Conservation (phyloP, 805 yeast species). For the Torulaspora quercuum region DNA sequence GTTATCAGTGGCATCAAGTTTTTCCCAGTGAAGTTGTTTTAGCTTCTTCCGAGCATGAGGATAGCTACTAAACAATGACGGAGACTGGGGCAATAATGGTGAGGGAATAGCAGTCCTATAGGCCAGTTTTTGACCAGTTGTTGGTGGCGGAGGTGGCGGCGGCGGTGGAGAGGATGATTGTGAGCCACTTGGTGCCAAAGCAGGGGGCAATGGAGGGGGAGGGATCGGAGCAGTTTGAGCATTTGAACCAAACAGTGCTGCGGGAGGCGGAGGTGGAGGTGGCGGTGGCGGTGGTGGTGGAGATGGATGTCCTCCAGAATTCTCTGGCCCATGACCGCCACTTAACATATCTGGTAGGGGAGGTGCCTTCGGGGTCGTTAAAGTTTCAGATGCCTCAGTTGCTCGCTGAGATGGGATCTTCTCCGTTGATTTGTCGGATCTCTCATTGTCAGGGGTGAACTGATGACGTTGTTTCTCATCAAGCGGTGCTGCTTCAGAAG, state of each 20-base stretch:
- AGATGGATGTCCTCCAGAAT: too few relatives aligned
- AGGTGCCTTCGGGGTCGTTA: slow-evolving; percentile 27
- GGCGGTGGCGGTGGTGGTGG: slow-evolving; percentile 26
- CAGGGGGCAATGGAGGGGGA: slow-evolving; percentile 39
- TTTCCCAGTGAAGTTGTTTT: slow-evolving; percentile 97
- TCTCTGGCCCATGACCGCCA: too few relatives aligned
- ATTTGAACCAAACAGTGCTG: slow-evolving; percentile 10
- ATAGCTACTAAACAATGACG: slow-evolving; percentile 43
- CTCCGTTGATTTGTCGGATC: too few relatives aligned
- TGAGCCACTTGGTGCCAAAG: slow-evolving; percentile 17
- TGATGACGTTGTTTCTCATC: too few relatives aligned
- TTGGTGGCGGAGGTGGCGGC: slow-evolving; percentile 38
- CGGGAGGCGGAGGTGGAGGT: slow-evolving; percentile 27
- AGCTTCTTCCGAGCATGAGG: slow-evolving; percentile 73
- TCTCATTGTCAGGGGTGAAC: too few relatives aligned
- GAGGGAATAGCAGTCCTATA: slow-evolving; percentile 27
- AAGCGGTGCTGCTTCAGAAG: too few relatives aligned
- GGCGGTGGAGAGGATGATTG: slow-evolving; percentile 25
- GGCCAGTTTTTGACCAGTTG: slow-evolving; percentile 5
- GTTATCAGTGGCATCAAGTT: slow-evolving; percentile 73
- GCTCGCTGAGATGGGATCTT: too few relatives aligned
- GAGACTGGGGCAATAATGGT: slow-evolving; percentile 37
- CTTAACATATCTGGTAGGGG: slow-evolving; percentile 19
- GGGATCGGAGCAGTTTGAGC: slow-evolving; percentile 16
- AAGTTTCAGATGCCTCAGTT: too few relatives aligned